These are phyloP conservation scores for Colletotrichum sidae DNA, from an alignment of 2,329 filamentous ascomycete genomes.

Conservation along the genomic window DNA sequence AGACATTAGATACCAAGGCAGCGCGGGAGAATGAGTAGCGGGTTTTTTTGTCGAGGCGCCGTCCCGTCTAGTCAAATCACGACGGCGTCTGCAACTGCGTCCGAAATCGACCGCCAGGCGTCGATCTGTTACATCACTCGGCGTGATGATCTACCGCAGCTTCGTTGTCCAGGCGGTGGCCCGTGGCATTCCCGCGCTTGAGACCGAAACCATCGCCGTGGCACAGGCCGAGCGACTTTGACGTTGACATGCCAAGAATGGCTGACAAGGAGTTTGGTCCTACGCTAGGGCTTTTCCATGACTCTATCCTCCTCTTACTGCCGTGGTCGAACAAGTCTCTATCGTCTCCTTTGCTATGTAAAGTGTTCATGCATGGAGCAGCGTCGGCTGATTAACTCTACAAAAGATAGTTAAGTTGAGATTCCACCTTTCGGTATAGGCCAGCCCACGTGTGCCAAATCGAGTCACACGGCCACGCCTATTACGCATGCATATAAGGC, in stretches of 20 bases:
- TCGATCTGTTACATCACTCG: slow-evolving; percentile 34
- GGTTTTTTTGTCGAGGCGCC: background rate
- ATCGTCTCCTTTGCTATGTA: no score
- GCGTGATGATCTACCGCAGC: slow-evolving; percentile 11
- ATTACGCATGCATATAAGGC: no score
- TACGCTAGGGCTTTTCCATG: no score
- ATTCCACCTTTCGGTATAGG: no score
- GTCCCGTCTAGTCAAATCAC: slow-evolving; percentile 2
- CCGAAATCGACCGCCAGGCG: slow-evolving; percentile 16
- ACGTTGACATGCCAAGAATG: background rate
- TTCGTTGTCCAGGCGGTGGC: slow-evolving; percentile 21
- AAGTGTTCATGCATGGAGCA: no score
- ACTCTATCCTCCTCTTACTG: no score
- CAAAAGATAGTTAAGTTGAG: no score
- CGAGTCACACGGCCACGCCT: no score
- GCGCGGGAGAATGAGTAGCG: slow-evolving; percentile 7
- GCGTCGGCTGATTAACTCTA: no score
- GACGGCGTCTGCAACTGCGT: slow-evolving; percentile 16
- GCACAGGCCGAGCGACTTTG: slow-evolving; percentile 8
- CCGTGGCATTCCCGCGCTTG: slow-evolving; percentile 5
- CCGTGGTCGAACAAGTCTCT: no score
- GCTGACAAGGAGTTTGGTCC: background rate
- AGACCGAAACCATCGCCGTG: background rate
- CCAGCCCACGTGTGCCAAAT: no score
- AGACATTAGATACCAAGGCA: slow-evolving; percentile 27